Conservation (phyloP, 345 rosid species). For the Brassica nigra region DNA sequence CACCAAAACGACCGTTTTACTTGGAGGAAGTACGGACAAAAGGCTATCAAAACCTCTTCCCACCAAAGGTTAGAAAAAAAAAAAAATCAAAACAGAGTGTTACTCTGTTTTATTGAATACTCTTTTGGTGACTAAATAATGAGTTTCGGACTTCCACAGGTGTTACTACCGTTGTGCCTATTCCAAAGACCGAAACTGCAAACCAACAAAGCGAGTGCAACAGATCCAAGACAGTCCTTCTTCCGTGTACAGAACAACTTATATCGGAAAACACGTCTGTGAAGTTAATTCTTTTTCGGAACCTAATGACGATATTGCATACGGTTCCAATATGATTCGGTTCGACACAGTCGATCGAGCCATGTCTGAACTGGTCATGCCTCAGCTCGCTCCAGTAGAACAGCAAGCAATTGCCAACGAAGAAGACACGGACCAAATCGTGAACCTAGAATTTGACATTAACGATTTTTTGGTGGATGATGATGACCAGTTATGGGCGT, state of each 20-base stretch:
- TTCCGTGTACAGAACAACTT: too few species aligned
- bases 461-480: conserved; percentile 2
- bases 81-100: too few species aligned
- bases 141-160: too few species aligned
- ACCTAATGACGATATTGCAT: background rate
- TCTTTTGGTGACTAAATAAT: too few species aligned
- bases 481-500: background rate
- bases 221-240: conserved; percentile 26
- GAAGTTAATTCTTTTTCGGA: too few species aligned
- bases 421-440: background rate
- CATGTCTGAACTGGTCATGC: background rate
- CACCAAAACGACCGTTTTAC: conserved; percentile 29
- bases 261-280: too few species aligned
- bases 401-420: background rate
- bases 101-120: too few species aligned
- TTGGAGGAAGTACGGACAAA: conserved; percentile 62
- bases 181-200: conserved; percentile 14
- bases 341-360: background rate
- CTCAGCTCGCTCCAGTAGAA: background rate
- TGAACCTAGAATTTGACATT: conserved; percentile 17
- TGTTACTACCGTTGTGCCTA: too few species aligned
- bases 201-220: conserved; percentile 52
- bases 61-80: conserved; percentile 39
- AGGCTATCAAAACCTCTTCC: conserved; percentile 33
- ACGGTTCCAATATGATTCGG: conserved; percentile 12